Evolutionary conservation across 2,329 filamentous ascomycete genomes (phyloP).

Genomic region (Zymoseptoria passerinii): DNA sequence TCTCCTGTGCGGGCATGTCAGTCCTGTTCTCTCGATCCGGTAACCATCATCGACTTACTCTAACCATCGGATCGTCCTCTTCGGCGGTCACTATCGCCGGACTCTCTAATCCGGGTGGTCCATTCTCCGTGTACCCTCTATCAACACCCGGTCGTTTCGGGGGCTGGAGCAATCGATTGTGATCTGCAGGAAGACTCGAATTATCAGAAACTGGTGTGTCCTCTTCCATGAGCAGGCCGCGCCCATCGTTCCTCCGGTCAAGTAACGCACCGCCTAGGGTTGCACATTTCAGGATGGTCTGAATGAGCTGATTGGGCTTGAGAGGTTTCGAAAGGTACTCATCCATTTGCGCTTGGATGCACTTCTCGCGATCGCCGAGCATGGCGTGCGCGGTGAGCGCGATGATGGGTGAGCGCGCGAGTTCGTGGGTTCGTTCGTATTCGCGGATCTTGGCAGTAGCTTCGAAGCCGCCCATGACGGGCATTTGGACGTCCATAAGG

Average conservation of each 20-base stretch:
- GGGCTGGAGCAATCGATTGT: constrained; percentile 20
- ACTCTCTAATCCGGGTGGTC: constrained; percentile 53
- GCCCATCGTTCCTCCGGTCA: constrained; percentile 56
- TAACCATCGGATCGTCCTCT: constrained; percentile 51
- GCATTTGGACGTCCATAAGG: constrained; percentile 99
- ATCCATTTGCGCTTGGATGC: constrained; percentile 98
- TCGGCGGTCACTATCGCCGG: constrained; percentile 54
- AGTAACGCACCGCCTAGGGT: constrained; percentile 78
- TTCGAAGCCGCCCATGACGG: constrained; percentile 99
- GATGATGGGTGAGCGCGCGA: constrained; percentile 86
- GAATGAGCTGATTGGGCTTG: constrained; percentile 94
- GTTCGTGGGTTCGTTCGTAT: constrained; percentile 74
- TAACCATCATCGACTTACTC: constrained; percentile 36
- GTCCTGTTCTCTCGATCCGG: not conserved
- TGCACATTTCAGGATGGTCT: constrained; percentile 93
- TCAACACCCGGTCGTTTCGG: constrained; percentile 45
- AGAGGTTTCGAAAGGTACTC: constrained; percentile 95
- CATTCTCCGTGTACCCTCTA: constrained; percentile 62
- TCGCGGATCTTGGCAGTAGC: constrained; percentile 94
- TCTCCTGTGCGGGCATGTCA: constrained; percentile 16
- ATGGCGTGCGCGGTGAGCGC: constrained; percentile 96
- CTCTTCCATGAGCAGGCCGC: constrained; percentile 20
- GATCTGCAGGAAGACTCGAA: constrained; percentile 13
- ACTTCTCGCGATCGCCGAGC: constrained; percentile 96
- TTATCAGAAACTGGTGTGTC: constrained; percentile 17